These are phyloP conservation scores for Amphichorda felina DNA, from an alignment of 2,329 filamentous ascomycete genomes.

Conservation along the genomic window DNA sequence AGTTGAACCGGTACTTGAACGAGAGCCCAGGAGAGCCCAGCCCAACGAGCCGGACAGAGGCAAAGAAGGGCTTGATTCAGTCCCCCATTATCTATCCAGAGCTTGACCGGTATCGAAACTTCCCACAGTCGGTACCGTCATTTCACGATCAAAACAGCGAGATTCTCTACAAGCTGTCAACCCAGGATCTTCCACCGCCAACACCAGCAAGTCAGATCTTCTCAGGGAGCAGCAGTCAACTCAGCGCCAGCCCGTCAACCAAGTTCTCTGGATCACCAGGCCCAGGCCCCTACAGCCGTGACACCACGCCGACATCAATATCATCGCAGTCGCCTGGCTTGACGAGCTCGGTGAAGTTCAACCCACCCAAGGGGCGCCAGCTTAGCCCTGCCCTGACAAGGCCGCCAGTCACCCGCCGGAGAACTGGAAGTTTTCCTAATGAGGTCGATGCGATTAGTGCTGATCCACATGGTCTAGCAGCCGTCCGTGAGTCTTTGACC, in stretches of 20 bases:
- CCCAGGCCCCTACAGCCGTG: conserved; percentile 60
- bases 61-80: conserved; percentile 22
- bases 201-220: conserved; percentile 44
- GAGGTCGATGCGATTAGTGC: conserved; percentile 31
- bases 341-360: conserved; percentile 33
- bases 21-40: conserved; percentile 32
- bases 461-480: conserved; percentile 47
- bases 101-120: conserved; percentile 46
- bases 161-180: conserved; percentile 44
- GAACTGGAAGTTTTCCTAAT: conserved; percentile 41
- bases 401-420: conserved; percentile 48
- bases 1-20: conserved; percentile 27
- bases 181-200: conserved; percentile 54
- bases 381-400: conserved; percentile 42
- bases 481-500: conserved; percentile 56
- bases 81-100: conserved; percentile 44
- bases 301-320: conserved; percentile 68
- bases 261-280: conserved; percentile 62
- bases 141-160: conserved; percentile 25
- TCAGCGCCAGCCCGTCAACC: conserved; percentile 59
- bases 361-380: conserved; percentile 36
- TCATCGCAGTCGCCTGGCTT: conserved; percentile 62
- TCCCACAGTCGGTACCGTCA: conserved; percentile 24
- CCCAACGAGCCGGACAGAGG: conserved; percentile 27
- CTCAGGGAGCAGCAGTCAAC: conserved; percentile 42